phyloP scores from a whole-genome alignment of 116 monocot species.

The Trichopus zeylanicus region DNA sequence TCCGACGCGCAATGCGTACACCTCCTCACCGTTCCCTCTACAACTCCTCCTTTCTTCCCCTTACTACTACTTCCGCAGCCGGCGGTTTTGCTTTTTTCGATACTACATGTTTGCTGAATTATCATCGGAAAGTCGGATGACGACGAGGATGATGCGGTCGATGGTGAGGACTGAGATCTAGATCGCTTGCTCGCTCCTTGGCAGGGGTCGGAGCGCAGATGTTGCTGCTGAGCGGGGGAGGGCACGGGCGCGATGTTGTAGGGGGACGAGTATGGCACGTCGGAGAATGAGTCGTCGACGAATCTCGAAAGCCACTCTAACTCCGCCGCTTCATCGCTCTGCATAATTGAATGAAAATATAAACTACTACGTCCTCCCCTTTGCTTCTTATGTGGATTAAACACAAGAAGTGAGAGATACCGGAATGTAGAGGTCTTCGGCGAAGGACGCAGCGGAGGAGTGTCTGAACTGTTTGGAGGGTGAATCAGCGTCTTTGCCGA shows the following conservation, averaged over 20 bases:
- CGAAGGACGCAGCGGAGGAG: constrained; percentile 4
- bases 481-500: background rate
- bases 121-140: constrained; percentile 23
- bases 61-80: background rate
- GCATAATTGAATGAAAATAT: background rate
- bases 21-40: constrained; percentile 14
- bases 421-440: constrained; percentile 35
- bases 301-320: constrained; percentile 59
- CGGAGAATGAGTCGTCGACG: constrained; percentile 52
- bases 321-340: constrained; percentile 58
- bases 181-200: constrained; percentile 31
- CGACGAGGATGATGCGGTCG: constrained; percentile 37
- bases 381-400: background rate
- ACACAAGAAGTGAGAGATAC: background rate
- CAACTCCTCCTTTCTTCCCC: constrained; percentile 6
- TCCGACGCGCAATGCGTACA: constrained; percentile 59
- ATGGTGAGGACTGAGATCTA: constrained; percentile 15
- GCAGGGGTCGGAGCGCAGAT: constrained; percentile 1
- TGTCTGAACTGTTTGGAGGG: background rate
- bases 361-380: background rate
- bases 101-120: background rate
- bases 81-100: background rate
- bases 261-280: constrained; percentile 14
- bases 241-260: background rate
- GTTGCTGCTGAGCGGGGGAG: background rate